Percentiles rank a stretch among this genome's conserved stretches.
Evolutionary conservation across 768 basidiomycete genomes (phyloP).

Genomic region (Daedaleopsis nitida): DNA sequence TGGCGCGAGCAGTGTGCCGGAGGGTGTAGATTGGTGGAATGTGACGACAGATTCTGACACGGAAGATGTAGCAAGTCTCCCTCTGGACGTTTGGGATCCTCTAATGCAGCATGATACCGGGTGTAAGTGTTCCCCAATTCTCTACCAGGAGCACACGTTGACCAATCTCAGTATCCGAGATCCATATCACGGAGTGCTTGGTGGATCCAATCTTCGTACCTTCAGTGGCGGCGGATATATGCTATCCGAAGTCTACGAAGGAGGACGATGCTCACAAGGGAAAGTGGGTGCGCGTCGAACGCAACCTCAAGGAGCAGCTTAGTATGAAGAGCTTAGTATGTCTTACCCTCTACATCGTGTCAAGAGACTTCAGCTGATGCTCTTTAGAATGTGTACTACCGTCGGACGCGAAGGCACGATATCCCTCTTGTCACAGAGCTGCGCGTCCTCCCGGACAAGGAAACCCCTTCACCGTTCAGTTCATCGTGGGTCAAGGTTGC

Average conservation of each 20-base stretch:
- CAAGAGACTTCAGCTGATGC: background rate
- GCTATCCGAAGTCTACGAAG: constrained; percentile 65
- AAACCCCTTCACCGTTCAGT: constrained; percentile 46
- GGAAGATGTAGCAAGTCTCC: constrained; percentile 68
- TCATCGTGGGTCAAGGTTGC: constrained; percentile 66
- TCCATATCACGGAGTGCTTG: constrained; percentile 68
- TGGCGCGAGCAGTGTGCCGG: constrained; percentile 16
- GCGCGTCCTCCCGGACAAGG: constrained; percentile 57
- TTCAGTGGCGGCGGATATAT: constrained; percentile 44
- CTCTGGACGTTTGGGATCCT: constrained; percentile 80
- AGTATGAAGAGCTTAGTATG: constrained; percentile 65
- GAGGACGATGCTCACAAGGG: constrained; percentile 78
- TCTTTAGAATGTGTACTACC: constrained; percentile 73
- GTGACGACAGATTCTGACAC: constrained; percentile 42
- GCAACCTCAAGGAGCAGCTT: constrained; percentile 72
- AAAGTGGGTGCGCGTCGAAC: constrained; percentile 88
- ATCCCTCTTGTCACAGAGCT: constrained; percentile 79
- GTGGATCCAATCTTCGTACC: constrained; percentile 58
- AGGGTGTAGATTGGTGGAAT: constrained; percentile 72
- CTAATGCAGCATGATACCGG: constrained; percentile 77
- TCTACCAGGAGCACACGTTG: background rate
- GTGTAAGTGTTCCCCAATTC: constrained; percentile 37
- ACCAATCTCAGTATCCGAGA: constrained; percentile 68
- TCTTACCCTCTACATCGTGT: background rate
- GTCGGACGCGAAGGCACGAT: constrained; percentile 82